Conservation (phyloP, 352 stramenopile species). For the Achlya hypogyna region DNA sequence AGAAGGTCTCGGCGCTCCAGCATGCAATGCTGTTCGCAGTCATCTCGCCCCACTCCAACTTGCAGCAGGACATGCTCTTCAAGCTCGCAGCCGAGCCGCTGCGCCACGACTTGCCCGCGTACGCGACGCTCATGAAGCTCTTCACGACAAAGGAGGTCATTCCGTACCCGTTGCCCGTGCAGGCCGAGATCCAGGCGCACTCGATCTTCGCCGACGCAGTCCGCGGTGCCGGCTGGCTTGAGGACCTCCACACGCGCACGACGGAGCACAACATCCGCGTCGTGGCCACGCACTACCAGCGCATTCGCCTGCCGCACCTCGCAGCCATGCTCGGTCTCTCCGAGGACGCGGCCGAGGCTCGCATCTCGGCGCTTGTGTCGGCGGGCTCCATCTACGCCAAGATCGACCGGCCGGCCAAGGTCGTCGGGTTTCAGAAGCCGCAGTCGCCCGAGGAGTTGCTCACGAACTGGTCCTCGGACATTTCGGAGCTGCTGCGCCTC, state of each 20-base stretch:
- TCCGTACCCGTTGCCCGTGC: constrained; percentile 86
- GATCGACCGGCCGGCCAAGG: constrained; percentile 95
- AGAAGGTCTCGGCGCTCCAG: constrained; percentile 54
- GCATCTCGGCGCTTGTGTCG: constrained; percentile 87
- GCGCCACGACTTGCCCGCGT: constrained; percentile 51
- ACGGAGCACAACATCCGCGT: constrained; percentile 97
- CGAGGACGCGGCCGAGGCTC: constrained; percentile 69
- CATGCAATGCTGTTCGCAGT: constrained; percentile 73
- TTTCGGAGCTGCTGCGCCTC: constrained; percentile 92
- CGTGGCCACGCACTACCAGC: constrained; percentile 91
- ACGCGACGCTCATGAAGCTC: constrained; percentile 58
- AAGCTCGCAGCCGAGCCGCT: constrained; percentile 54
- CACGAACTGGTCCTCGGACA: constrained; percentile 93
- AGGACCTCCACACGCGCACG: constrained; percentile 87
- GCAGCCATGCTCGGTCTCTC: constrained; percentile 90
- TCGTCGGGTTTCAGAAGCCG: constrained; percentile 90
- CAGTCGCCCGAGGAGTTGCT: constrained; percentile 91
- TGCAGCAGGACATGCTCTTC: constrained; percentile 70
- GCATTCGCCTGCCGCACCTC: constrained; percentile 89
- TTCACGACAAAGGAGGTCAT: constrained; percentile 98
- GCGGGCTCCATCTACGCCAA: constrained; percentile 92
- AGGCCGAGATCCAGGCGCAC: constrained; percentile 72
- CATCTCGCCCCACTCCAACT: constrained; percentile 62
- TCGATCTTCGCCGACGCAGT: constrained; percentile 73
- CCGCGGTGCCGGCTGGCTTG: constrained; percentile 74